Evolutionary conservation across 192 early-diverging fungal species (phyloP), one percentile per base, ranked within the genome.

Genomic region (Coemansia sp.): DNA sequence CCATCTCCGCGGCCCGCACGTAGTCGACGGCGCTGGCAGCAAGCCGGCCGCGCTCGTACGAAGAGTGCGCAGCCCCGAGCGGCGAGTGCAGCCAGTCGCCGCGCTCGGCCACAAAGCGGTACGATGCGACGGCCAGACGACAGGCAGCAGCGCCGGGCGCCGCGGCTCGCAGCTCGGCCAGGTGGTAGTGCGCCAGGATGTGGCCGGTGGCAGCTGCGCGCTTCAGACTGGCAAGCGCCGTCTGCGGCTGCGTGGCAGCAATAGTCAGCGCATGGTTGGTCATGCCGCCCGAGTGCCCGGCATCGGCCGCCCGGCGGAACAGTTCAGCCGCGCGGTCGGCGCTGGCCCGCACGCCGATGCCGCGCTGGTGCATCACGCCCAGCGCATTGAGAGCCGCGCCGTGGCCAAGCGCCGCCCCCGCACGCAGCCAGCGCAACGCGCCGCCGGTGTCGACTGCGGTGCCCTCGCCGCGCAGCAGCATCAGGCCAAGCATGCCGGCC

Each of bases 381-480:
- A 98, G 69, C 13, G 86, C 91, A 70, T 94, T 90, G 43, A 90
- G 67, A 58, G 91, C 85, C 32, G 81, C 68, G 7, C 87, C 84
- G 65, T 94, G 89, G 7, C 86, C 81, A 72, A 89, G 59, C 60
- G 75, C 64, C 0, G 87, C 86, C 10, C 93, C 95, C 5, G 84
- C 72, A 41, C 80, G 84, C 72, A 97, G 95, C 93, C 94, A 99
- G 46, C 77, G 48, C 5, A 87, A 58, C 5, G 97, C 97, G 19
- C 75, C 85, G 7, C 58, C 58, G 6, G 87, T 83, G 71, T 92
- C 80, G 22, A 69, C 70, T 1, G 72, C 37, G 40, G 89, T 88
- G 32, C 94, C 94, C 69, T 98, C 96, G 32, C 96, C 97, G 39
- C 97, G 88, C 89, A 88, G 87, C 68, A 92, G 89, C 96, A 99